These are phyloP conservation scores for Candida namnaoensis DNA, from an alignment of 805 yeast species.

Conservation along the genomic window DNA sequence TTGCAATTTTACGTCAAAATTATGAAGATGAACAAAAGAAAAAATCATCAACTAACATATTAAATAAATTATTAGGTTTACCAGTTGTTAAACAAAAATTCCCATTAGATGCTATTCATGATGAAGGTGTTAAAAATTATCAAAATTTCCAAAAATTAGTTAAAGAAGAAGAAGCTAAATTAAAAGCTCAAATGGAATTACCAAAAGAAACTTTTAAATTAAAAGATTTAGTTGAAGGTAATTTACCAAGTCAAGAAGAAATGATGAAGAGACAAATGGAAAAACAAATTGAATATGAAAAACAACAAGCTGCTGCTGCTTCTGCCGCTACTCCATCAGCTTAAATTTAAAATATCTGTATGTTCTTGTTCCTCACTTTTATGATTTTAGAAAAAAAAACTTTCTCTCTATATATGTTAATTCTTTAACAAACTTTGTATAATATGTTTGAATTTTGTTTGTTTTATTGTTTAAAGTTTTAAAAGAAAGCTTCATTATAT, in stretches of 20 bases:
- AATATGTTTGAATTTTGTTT: no score
- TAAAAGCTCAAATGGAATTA: constrained; percentile 60
- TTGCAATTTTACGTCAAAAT: constrained; percentile 60
- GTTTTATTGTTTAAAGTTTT: no score
- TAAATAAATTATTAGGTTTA: constrained; percentile 58
- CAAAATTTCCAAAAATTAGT: constrained; percentile 72
- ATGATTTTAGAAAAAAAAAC: no score
- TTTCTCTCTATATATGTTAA: no score
- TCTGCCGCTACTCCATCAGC: no score
- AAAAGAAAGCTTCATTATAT: no score
- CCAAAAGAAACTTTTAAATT: constrained; percentile 79
- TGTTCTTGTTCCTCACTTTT: no score
- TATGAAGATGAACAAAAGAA: constrained; percentile 48
- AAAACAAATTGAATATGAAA: constrained; percentile 28
- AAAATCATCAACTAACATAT: constrained; percentile 37
- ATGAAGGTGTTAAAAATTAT: constrained; percentile 87
- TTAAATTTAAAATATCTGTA: no score
- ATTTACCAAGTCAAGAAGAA: constrained; percentile 70
- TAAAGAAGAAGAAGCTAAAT: constrained; percentile 69
- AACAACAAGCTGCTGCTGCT: constrained; percentile 6
- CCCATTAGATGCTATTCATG: constrained; percentile 83
- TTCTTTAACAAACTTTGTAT: no score
- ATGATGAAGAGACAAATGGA: constrained; percentile 32
- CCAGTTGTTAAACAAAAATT: constrained; percentile 37
- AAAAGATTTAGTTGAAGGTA: constrained; percentile 80